Evolutionary conservation across 169 alveolate genomes (phyloP), one percentile per base, ranked within the genome.

Genomic region (Babesia divergens): DNA sequence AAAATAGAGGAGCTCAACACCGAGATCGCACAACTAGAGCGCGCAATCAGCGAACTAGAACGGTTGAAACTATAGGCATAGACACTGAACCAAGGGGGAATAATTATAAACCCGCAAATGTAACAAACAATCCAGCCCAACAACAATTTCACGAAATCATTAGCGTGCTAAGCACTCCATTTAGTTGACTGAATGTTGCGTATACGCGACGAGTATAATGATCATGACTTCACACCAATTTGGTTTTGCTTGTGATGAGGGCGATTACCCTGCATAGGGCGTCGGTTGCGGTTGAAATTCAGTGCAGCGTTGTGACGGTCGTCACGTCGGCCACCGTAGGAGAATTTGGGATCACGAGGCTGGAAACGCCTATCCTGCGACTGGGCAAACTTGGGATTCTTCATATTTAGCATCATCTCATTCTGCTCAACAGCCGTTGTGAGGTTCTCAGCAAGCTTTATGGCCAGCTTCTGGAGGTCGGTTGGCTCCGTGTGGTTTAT

Each of bases 401-500:
- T 89, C 95, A 91, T 91, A 79, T 91, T 91, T 52, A 91, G 70
- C 28, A 93, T 84, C 67, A 91, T 69, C 58, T 91, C 95, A 58
- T 89, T 91, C 88, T 90, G 93, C 72, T 91, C 95, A 44, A 91
- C 94, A n/a, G 91, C 91, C 24, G 89, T 86, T 54, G 89, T 75
- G 22, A 91, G 75, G 65, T 77, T 85, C 71, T 92, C 96, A 0
- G 96, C 94, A 37, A 91, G 84, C 66, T 81, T 71, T 26, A 87
- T 59, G 13, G 94, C 90, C 53, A 82, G 83, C 62, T 88, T 93
- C 74, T 93, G 98, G 43, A 94, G 90, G 35, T 91, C 91, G 11
- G 95, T 91, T 26, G 95, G 94, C 75, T 92, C 94, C 56, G 87
- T 86, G 84, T 93, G 94, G 89, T 91, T 92, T 65, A 94, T 86